Percentiles rank a stretch among this genome's conserved stretches.
Conservation (phyloP, 2,329 filamentous ascomycete genomes). For the Xenosphaeropsis pyriputrescens region DNA sequence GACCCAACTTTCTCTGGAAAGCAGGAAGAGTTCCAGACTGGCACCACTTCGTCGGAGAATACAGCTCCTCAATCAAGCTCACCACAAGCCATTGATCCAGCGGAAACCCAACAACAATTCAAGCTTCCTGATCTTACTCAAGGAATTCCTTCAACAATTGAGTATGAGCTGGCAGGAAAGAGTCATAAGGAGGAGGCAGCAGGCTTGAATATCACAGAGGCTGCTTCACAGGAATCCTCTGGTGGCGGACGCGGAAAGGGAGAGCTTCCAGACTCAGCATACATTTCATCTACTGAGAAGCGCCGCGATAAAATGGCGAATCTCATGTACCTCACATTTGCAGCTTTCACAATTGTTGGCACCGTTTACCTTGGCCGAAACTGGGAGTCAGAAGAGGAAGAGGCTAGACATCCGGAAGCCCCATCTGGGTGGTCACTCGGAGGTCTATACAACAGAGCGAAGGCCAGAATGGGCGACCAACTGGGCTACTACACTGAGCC, state of each 20-base stretch:
- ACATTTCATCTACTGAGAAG: conserved; percentile 81
- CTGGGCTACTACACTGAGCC: conserved; percentile 93
- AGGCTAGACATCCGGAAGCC: conserved; percentile 48
- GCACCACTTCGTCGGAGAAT: conserved; percentile 18
- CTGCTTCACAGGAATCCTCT: conserved; percentile 27
- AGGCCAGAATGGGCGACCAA: conserved; percentile 58
- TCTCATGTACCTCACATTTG: conserved; percentile 51
- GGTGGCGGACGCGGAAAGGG: conserved; percentile 39
- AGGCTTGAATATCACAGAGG: conserved; percentile 33
- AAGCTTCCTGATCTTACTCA: conserved; percentile 84
- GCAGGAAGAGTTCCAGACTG: conserved; percentile 18
- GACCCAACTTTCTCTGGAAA: conserved; percentile 8
- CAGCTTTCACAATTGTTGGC: conserved; percentile 33
- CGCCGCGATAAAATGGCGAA: conserved; percentile 65
- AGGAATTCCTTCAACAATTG: conserved; percentile 84
- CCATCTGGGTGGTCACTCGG: conserved; percentile 66
- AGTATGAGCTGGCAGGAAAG: conserved; percentile 46
- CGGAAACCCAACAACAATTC: conserved; percentile 29
- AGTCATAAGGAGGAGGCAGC: conserved; percentile 12
- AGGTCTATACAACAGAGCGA: conserved; percentile 70
- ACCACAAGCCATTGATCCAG: conserved; percentile 19
- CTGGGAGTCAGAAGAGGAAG: conserved; percentile 68
- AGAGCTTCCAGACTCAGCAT: conserved; percentile 63
- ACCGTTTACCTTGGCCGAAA: conserved; percentile 67
- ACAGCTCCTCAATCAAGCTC: conserved; percentile 16